Base-by-base conservation (phyloP, 306 rosid genomes). In the Rosa lucieae region DNA sequence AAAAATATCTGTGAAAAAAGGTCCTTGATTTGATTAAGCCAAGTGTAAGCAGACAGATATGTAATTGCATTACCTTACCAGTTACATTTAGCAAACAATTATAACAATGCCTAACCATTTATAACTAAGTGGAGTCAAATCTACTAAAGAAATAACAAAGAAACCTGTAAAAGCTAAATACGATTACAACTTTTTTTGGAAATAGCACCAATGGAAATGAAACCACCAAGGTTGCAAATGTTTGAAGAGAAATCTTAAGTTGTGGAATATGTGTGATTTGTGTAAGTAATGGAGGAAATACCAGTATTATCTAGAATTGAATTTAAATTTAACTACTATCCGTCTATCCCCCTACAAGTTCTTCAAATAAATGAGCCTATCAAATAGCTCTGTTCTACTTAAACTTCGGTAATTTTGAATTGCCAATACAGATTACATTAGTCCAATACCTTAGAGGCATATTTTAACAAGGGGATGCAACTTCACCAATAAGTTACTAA, bases 111-210 rank as follows among this genome's bases (percentile, higher is more conserved):
- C 13, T n/a, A 21, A 21, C 18, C 51, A 56, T 53, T 8, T 21
- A 74, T 26, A 43, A 40, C 65, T 26, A 17, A 72, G 18, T 52
- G 48, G 39, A 73, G 43, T 73, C 67, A 73, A 53, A 73, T 12
- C 35, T 37, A 53, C 66, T 62, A 6, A 18, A 37, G 0, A 5
- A 5, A 1, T 37, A 11, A 51, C 37, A 40, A 74, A 55, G 67
- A 74, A 35, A 40, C 51, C 52, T 5, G 9, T 55, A 7, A 4
- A 39, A 17, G 5, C 21, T 18, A 0, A 18, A 20, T 18, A 6
- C 5, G 2, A n/a, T 55, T 40, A 7, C 29, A 73, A 74, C 15
- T 12, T 73, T 37, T 23, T 15, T 74, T 12, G 40, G 42, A 56
- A 74, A 74, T 9, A 56, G 63, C 56, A 56, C 29, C 40, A 15